Base-by-base conservation (phyloP, 441 rosid genomes). In the Populus hybrid region DNA sequence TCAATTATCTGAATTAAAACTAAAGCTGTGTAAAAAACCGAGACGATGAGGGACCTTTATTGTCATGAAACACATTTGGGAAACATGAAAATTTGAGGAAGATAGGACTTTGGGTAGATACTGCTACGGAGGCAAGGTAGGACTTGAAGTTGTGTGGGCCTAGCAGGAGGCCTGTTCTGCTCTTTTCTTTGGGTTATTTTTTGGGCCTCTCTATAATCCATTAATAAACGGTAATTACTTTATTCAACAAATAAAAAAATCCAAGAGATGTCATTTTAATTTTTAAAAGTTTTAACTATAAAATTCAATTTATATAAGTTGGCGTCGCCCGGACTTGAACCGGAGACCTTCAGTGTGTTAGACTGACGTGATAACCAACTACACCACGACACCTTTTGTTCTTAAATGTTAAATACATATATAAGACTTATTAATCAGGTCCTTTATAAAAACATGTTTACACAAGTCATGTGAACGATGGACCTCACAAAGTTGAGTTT, bases 321-420 rank as follows among this genome's bases (percentile, higher is more conserved):
- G 93, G 94, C 91, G 75, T 93, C 94, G 91, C 98, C 97, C 97
- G 89, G 87, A 79, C 73, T 92, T 84, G 89, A 91, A 91, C 93
- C 91, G 92, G 90, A 91, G 97, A 91, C 95, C 97, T 95, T 90
- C 97, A 87, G 91, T 90, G 97, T 91, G 98, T 91, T 94, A 92
- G 93, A 95, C 94, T 92, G 93, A 95, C 95, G 97, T 91, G 97
- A 92, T 89, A 94, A 91, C 97, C 98, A 93, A 91, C 97, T 91
- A 89, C 97, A 94, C 98, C 98, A 94, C 91, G 90, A 94, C 80
- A 86, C 90, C 84, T 2, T 9, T 9, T 5, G 57, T 5, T 5
- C 7, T 12, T 14, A 0, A 12, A 12, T 12, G 57, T 1, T 14
- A 4, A 46, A 1, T 14, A 5, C 0, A 46, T 1, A 4, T 14